These are phyloP conservation scores for Leccinum aurantiacum DNA, from an alignment of 768 basidiomycete genomes.

Conservation along the genomic window DNA sequence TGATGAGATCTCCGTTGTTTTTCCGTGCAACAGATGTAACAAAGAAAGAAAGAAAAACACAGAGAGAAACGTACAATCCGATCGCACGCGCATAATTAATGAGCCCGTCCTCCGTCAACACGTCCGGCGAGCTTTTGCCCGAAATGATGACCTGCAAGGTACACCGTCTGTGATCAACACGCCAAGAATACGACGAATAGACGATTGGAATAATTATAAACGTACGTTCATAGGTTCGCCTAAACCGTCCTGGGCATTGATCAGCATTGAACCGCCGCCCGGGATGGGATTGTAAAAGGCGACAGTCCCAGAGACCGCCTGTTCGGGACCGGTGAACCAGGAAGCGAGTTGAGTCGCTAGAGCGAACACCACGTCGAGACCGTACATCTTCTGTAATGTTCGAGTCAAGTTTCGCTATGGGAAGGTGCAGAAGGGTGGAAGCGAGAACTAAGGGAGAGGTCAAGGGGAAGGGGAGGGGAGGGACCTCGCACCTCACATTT, in stretches of 20 bases:
- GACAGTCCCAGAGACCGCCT: slow-evolving; percentile 3
- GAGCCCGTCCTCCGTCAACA: slow-evolving; percentile 56
- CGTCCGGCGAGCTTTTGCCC: slow-evolving; percentile 53
- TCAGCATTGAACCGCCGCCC: slow-evolving; percentile 46
- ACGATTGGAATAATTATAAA: background rate
- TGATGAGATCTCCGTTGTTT: background rate
- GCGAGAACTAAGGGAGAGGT: background rate
- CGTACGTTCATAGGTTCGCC: slow-evolving; percentile 48
- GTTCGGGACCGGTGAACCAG: background rate
- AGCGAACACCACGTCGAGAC: slow-evolving; percentile 1
- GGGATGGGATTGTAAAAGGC: slow-evolving; percentile 37
- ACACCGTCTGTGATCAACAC: background rate
- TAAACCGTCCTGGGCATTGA: slow-evolving; percentile 37
- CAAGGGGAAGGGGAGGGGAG: background rate
- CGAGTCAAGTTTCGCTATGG: background rate
- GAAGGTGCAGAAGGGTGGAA: background rate
- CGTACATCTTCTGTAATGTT: slow-evolving; percentile 9
- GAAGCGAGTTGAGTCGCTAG: slow-evolving; percentile 1
- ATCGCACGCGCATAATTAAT: slow-evolving; percentile 61
- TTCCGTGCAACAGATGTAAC: background rate
- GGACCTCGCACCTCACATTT: background rate
- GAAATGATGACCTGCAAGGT: slow-evolving; percentile 58
- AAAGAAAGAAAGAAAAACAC: background rate
- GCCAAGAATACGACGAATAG: background rate
- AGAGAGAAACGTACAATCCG: slow-evolving; percentile 50